These are phyloP conservation scores for Jimgerdemannia flammicorona DNA, from an alignment of 192 early-diverging fungal species.

Conservation along the genomic window DNA sequence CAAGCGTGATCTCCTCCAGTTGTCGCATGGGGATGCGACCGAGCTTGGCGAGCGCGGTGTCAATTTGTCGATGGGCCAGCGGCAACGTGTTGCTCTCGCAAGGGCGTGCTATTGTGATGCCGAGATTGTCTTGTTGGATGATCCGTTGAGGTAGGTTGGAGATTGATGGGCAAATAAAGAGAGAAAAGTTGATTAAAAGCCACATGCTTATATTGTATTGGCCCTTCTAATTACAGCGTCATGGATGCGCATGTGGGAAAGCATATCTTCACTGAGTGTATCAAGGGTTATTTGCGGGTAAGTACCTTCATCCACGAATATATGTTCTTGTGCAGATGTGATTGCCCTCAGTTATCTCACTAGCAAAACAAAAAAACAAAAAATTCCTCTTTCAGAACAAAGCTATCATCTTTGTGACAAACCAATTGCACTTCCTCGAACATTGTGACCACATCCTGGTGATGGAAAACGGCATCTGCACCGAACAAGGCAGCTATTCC, in stretches of 20 bases:
- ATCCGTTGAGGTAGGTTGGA: constrained; percentile 68
- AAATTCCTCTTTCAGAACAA: too few species aligned
- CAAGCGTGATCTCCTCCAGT: constrained; percentile 55
- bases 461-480: constrained; percentile 51
- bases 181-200: too few species aligned
- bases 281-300: constrained; percentile 39
- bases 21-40: constrained; percentile 63
- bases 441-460: constrained; percentile 57
- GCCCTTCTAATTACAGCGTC: constrained; percentile 12
- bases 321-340: too few species aligned
- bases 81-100: constrained; percentile 61
- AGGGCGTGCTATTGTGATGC: constrained; percentile 64
- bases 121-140: constrained; percentile 81
- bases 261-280: constrained; percentile 48
- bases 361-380: too few species aligned
- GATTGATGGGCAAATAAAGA: constrained; percentile 75
- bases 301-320: neutral
- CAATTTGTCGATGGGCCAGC: constrained; percentile 72
- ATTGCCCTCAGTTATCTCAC: too few species aligned
- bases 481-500: constrained; percentile 50
- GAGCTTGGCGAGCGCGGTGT: constrained; percentile 68
- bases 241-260: constrained; percentile 45
- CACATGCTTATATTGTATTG: constrained; percentile 31
- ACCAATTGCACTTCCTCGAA: constrained; percentile 62
- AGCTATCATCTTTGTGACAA: constrained; percentile 63